Evolutionary conservation across 2,329 filamentous ascomycete species (phyloP), one percentile per base, ranked within the genome.

Genomic region (Zasmidium citrigriseum): DNA sequence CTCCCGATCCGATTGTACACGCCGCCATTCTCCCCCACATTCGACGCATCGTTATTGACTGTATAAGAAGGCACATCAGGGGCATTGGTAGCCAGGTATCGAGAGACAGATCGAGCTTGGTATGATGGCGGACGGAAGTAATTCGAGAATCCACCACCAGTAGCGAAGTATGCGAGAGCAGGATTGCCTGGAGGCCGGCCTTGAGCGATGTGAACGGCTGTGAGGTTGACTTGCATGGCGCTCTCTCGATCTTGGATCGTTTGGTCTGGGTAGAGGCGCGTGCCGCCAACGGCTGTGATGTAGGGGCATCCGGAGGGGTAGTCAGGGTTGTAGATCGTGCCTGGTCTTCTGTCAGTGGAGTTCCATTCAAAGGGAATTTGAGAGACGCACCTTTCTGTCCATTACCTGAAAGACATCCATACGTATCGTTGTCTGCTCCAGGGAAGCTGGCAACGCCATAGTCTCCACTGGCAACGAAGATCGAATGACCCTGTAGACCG

Each of bases 401-500:
- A 50, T 25, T 23, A 20, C 22, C 47, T 7, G 47, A 50, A 5
- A 70, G 41, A 52, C 68, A 70, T 25, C 67, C 67, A 18, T 69
- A 64, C 14, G 34, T 41, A n/a, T 68, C 74, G 16, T 4, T 75
- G 64, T 23, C 41, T 10, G 38, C 44, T n/a, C 51, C 46, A 49
- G 58, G 60, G 7, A 58, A 29, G 24, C 54, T 50, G 12, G 82
- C 83, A 14, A 57, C 54, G 16, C 54, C 54, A 20, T 46, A 41
- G 41, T 58, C 50, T 12, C 55, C 55, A n/a, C 9, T 24, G 10
- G 55, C 49, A 2, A 48, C 29, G 25, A 58, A 14, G 14, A 57
- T 50, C 75, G 24, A 67, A 74, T 61, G 79, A 76, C 20, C 78
- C 47, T 78, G 77, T 51, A 77, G 71, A 18, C 77, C 78, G 12